These are phyloP conservation scores for Helianthus tuberosus DNA, from an alignment of 129 eudicot genomes.

Conservation along the genomic window DNA sequence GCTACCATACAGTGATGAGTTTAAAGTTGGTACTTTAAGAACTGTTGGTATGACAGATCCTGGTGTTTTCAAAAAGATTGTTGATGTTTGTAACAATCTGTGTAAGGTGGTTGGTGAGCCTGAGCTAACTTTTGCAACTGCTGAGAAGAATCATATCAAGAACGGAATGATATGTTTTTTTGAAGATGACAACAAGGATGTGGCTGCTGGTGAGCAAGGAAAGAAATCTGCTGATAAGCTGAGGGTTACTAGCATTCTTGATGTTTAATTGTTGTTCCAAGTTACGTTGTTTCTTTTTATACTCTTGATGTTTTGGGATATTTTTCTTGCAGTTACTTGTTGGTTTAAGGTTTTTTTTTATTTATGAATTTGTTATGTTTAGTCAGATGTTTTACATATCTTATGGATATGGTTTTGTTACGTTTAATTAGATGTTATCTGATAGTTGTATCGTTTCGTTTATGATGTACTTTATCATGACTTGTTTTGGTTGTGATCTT, in stretches of 20 bases:
- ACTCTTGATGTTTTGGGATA: no score
- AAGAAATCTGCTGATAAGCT: background rate
- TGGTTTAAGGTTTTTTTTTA: no score
- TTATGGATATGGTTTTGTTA: no score
- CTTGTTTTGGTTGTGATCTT: no score
- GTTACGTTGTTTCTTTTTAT: no score
- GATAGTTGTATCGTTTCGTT: no score
- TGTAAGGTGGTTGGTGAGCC: slow-evolving; percentile 1
- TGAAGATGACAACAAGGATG: background rate
- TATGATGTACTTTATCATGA: no score
- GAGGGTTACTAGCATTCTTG: background rate
- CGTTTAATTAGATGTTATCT: no score
- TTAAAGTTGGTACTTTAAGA: background rate
- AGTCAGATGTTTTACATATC: no score
- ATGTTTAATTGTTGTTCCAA: background rate
- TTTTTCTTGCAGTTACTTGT: no score
- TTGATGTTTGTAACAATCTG: slow-evolving; percentile 7
- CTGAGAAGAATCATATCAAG: background rate
- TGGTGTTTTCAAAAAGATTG: background rate
- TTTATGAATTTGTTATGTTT: no score
- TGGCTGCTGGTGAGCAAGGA: background rate
- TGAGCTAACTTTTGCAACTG: background rate
- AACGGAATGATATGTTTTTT: background rate
- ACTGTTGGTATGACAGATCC: background rate
- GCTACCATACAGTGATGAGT: background rate